A percentile compares a stretch with the other conserved stretches of the same genome.
Conservation (phyloP, 805 yeast species). For the Kockiozyma suomiensis region DNA sequence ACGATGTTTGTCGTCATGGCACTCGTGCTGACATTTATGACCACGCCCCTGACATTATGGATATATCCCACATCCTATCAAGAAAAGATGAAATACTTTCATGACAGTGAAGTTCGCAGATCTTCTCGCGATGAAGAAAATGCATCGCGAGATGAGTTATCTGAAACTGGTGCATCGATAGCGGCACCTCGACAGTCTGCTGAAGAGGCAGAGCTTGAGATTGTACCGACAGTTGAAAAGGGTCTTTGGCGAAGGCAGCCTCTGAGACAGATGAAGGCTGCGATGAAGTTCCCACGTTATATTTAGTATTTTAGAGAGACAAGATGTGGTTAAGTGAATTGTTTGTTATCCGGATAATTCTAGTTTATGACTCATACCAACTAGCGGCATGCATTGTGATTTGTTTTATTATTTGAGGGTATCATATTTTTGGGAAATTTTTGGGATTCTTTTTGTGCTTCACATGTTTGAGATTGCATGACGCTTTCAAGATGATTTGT, state of each 20-base stretch:
- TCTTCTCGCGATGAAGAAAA: background rate
- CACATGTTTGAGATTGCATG: too few species aligned
- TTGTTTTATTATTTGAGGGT: too few species aligned
- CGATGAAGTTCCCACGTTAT: conserved; percentile 11
- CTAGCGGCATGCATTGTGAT: too few species aligned
- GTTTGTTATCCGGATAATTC: background rate
- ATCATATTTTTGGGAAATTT: too few species aligned
- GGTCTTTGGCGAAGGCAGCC: conserved; percentile 3
- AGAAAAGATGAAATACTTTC: conserved; percentile 5
- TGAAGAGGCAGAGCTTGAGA: background rate
- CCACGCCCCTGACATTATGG: conserved; percentile 70
- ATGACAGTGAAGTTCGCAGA: conserved; percentile 5
- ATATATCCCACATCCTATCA: conserved; percentile 53
- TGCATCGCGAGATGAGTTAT: background rate
- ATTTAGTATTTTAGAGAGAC: background rate
- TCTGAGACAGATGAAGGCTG: conserved; percentile 9
- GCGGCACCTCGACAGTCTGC: background rate
- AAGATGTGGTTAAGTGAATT: background rate
- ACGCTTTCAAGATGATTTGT: too few species aligned
- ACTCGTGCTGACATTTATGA: conserved; percentile 70
- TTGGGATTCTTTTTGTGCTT: too few species aligned
- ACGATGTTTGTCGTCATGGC: conserved; percentile 88
- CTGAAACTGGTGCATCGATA: background rate
- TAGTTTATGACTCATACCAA: too few species aligned
- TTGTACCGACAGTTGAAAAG: background rate